Evolutionary conservation across 495 filamentous ascomycete genomes (phyloP).

Genomic region (Penicillium tannophilum): DNA sequence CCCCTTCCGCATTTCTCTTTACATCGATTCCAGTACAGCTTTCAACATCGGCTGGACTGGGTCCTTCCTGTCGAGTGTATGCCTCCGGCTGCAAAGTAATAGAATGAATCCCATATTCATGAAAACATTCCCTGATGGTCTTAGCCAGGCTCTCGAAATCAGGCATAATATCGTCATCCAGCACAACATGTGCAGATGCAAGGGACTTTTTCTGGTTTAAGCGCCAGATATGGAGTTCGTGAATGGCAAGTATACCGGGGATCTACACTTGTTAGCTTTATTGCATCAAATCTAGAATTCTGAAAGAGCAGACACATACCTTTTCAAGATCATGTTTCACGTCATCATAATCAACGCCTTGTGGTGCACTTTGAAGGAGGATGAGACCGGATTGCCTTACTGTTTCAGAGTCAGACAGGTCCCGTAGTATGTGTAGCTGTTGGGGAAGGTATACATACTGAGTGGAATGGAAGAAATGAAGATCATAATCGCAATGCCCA

Average conservation of each 20-base stretch:
- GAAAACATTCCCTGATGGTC: slow-evolving; percentile 46
- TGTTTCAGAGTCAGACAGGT: not conserved
- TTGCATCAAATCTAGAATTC: not conserved
- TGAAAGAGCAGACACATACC: slow-evolving; percentile 13
- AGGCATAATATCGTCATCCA: slow-evolving; percentile 25
- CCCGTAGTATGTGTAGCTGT: slow-evolving; percentile 21
- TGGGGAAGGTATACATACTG: slow-evolving; percentile 19
- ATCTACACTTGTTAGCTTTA: slow-evolving; percentile 17
- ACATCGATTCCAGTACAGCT: not conserved
- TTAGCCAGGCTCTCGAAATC: slow-evolving; percentile 39
- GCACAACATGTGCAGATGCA: slow-evolving; percentile 44
- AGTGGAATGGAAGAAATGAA: slow-evolving; percentile 43
- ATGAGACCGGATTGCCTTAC: slow-evolving; percentile 51
- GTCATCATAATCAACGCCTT: slow-evolving; percentile 70
- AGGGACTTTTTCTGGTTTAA: slow-evolving; percentile 47
- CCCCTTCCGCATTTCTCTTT: not conserved
- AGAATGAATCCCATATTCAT: slow-evolving; percentile 50
- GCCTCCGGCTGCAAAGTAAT: slow-evolving; percentile 48
- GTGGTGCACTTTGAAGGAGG: slow-evolving; percentile 78
- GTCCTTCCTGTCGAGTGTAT: not conserved
- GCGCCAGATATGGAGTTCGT: slow-evolving; percentile 52
- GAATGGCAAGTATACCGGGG: slow-evolving; percentile 39
- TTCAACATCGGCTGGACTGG: not conserved
- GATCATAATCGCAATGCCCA: slow-evolving; percentile 50
- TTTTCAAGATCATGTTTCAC: slow-evolving; percentile 67